Base-by-base conservation (phyloP, 2,329 filamentous ascomycete species). In the Claviceps spartinae region DNA sequence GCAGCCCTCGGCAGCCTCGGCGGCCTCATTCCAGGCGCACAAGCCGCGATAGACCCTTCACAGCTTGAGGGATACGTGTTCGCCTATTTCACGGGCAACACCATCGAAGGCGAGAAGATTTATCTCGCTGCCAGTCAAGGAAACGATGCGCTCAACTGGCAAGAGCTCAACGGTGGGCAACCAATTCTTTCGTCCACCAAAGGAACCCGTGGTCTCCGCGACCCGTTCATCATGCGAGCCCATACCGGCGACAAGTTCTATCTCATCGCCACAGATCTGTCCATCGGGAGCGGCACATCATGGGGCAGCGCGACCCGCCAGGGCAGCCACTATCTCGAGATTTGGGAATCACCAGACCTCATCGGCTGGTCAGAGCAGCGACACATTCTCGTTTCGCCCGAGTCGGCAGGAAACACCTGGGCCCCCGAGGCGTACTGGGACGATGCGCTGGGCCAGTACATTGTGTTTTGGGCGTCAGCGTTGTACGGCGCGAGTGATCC, bases 211-310 rank as follows among this genome's bases (percentile, higher is more conserved):
- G 48, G 48, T 13, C 24, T 49, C n/a, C 48, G 48, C 13, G 48
- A 49, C 24, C 48, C 48, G 5, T 49, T 49, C 48, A 43, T 49
- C 26, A 49, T 49, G 18, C 48, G 48, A 20, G 20, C 48, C 38
- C 48, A 49, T 5, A 49, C 38, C n/a, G 48, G 48, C 47, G 47
- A 49, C 40, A 49, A 36, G n/a, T 49, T 49, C 36, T 49, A 42
- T 40, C 38, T 49, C 26, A 34, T 49, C 13, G 48, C 48, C n/a
- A 49, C 48, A 26, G 48, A 49, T 36, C 38, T 49, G 22, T 49
- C 48, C 24, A 43, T 49, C 38, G 48, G 48, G 14, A 49, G 48
- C 38, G 48, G 48, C n/a, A 49, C 48, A 11, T 36, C 48, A n/a
- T 49, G 48, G 48, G 48, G 40, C 26, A n/a, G 20, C 13, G 20